Percentiles rank a stretch among this genome's conserved stretches.
phyloP scores from a whole-genome alignment of 768 basidiomycete genomes.

The Pleurotus ostreatus region DNA sequence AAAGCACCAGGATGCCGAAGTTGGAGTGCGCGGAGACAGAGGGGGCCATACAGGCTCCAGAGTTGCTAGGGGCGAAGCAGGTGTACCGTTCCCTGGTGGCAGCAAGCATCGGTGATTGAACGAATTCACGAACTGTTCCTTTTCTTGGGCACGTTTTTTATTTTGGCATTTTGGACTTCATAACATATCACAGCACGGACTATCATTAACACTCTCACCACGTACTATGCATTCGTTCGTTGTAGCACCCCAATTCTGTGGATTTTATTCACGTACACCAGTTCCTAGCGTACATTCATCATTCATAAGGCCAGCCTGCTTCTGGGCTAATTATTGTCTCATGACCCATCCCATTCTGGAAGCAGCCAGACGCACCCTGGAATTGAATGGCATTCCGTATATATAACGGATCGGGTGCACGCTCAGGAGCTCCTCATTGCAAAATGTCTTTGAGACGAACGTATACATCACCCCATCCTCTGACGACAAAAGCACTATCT shows the following conservation, averaged over 20 bases:
- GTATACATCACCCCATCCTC: constrained; percentile 7
- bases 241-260: no score
- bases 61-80: constrained; percentile 17
- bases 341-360: background rate
- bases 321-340: background rate
- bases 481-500: constrained; percentile 4
- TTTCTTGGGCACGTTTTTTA: constrained; percentile 10
- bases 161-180: background rate
- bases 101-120: constrained; percentile 15
- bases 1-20: constrained; percentile 52
- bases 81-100: constrained; percentile 58
- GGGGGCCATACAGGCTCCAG: no score
- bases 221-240: background rate
- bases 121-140: constrained; percentile 1
- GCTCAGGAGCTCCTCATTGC: background rate
- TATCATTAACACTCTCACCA: background rate
- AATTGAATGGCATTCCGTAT: background rate
- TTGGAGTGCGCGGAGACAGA: constrained; percentile 5
- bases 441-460: constrained; percentile 13
- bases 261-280: background rate
- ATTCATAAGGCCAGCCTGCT: constrained; percentile 9
- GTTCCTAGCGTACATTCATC: background rate
- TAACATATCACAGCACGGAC: constrained; percentile 1
- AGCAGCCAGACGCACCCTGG: background rate
- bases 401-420: background rate